A percentile compares a stretch with the other conserved stretches of the same genome.
Evolutionary conservation across 805 yeast species (phyloP).

Genomic region (Wickerhamomyces kurtzmanii): DNA sequence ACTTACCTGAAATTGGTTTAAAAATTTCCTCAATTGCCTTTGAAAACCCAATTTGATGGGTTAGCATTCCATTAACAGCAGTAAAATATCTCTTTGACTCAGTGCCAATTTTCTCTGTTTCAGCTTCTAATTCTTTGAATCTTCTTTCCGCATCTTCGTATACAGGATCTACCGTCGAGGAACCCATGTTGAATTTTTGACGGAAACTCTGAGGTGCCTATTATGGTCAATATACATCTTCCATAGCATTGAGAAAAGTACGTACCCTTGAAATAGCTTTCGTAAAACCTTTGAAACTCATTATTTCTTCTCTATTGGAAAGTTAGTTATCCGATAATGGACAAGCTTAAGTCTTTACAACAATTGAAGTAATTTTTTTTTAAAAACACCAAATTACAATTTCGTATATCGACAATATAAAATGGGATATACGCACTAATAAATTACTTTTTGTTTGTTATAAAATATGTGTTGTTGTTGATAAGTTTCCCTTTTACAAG

Average conservation of each 20-base stretch:
- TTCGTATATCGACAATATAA: too few relatives aligned
- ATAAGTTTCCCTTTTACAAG: too few relatives aligned
- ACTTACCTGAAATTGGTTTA: conserved; percentile 89
- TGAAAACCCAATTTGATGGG: conserved; percentile 91
- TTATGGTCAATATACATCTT: background rate
- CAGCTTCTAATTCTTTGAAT: conserved; percentile 83
- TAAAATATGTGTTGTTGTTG: too few relatives aligned
- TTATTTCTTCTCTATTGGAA: too few relatives aligned
- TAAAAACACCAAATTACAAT: too few relatives aligned
- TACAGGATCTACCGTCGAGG: conserved; percentile 70
- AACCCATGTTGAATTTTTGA: conserved; percentile 88
- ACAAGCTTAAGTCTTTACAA: too few relatives aligned
- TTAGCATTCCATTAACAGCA: conserved; percentile 90
- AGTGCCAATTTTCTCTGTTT: conserved; percentile 81
- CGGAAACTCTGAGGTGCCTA: conserved; percentile 85
- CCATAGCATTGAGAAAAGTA: conserved; percentile 1
- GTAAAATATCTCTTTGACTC: conserved; percentile 85
- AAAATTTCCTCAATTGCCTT: conserved; percentile 92
- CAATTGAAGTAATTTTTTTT: too few relatives aligned
- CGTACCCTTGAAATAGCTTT: conserved; percentile 58
- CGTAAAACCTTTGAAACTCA: conserved; percentile 86
- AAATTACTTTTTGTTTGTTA: too few relatives aligned
- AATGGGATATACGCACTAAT: too few relatives aligned
- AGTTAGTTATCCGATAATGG: too few relatives aligned
- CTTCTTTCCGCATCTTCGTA: conserved; percentile 94